Base-by-base conservation (phyloP, 1,284 basidiomycete species). In the Vanrija sp. region DNA sequence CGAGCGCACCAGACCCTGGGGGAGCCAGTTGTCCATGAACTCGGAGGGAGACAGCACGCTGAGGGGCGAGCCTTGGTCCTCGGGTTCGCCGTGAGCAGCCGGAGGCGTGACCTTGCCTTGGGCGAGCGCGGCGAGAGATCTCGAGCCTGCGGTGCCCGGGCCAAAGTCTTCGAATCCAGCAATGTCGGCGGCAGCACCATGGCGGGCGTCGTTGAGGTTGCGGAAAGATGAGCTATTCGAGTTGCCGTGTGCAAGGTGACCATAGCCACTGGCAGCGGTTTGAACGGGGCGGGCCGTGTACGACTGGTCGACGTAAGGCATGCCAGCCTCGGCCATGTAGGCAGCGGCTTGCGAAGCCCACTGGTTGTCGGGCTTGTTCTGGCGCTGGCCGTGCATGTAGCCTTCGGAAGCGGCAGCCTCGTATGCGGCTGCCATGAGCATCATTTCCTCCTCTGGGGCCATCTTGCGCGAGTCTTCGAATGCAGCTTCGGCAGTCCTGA, bases 161-260 rank as follows among this genome's bases (percentile, higher is more conserved):
- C 75, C 75, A 62, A 77, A 77, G 55, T 73, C 73, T 47, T 77
- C 75, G 49, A 76, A 77, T 0, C 74, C 74, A 39, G 66, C 52
- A 2, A 75, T 49, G 53, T 74, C 71, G 41, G 27, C 25, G 37
- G 24, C 15, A 23, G 41, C 35, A 27, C 20, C 7, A 8, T 20
- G 23, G 23, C 31, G 18, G 22, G 31, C 47, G 35, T 50, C 56
- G 27, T 31, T 41, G 22, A 66, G 44, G 57, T 64, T 65, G 41
- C 62, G 59, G 49, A 56, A 54, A 10, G 61, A 65, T 4, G 60
- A 61, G 36, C 57, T 62, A 47, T 59, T 49, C 16, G 51, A 50
- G 37, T 59, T 56, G 7, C 50, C 57, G 47, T 39, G 66, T 25
- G 54, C 35, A 4, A 59, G 57, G 52, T 69, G 67, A 16, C 63